phyloP scores from a whole-genome alignment of 2,329 filamentous ascomycete genomes.

The Acarospora socialis region DNA sequence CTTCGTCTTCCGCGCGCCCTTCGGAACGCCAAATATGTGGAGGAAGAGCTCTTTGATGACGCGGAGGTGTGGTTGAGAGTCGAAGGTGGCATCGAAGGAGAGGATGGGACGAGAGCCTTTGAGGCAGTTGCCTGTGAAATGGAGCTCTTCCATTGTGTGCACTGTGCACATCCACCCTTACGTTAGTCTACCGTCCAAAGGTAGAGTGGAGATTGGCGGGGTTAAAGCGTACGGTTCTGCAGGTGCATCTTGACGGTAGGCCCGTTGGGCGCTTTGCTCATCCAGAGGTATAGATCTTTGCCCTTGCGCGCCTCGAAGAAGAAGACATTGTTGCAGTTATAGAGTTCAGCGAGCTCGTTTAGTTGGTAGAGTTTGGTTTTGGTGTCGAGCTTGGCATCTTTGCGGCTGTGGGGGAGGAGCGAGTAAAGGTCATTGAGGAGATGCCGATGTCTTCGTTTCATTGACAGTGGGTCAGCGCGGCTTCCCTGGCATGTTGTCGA shows the following conservation, averaged over 20 bases:
- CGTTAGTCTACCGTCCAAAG: no score
- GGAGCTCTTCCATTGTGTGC: slow-evolving; percentile 92
- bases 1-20: slow-evolving; percentile 76
- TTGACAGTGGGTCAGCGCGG: slow-evolving; percentile 3
- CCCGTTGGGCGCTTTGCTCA: slow-evolving; percentile 78
- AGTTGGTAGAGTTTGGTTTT: slow-evolving; percentile 77
- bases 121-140: slow-evolving; percentile 92
- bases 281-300: slow-evolving; percentile 88
- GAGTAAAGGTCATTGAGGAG: slow-evolving; percentile 77
- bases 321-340: slow-evolving; percentile 87
- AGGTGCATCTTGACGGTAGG: slow-evolving; percentile 63
- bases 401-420: slow-evolving; percentile 80
- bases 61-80: slow-evolving; percentile 61
- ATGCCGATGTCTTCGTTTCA: slow-evolving; percentile 61
- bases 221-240: slow-evolving; percentile 47
- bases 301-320: slow-evolving; percentile 94
- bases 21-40: slow-evolving; percentile 84
- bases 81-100: slow-evolving; percentile 81
- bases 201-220: neutral
- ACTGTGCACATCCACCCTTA: slow-evolving; percentile 41
- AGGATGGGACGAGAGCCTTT: slow-evolving; percentile 85
- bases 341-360: slow-evolving; percentile 62
- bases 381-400: slow-evolving; percentile 93
- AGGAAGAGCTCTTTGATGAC: slow-evolving; percentile 82
- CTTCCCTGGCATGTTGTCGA: slow-evolving; percentile 1